Conservation (phyloP, 2,329 filamentous ascomycete genomes). For the Zelopaecilomyces penicillatus region DNA sequence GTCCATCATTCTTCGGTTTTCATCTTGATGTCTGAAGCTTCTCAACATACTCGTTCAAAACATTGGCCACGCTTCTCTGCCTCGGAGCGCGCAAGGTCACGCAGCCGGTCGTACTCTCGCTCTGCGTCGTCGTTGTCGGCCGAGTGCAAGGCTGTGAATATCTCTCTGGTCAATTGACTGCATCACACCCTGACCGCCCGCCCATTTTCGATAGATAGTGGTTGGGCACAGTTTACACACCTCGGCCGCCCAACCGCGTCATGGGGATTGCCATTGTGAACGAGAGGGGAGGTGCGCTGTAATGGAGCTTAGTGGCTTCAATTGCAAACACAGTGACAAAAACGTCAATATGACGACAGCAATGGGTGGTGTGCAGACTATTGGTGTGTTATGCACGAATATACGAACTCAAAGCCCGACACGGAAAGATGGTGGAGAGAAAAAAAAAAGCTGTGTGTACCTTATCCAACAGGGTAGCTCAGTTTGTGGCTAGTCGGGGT, state of each 20-base stretch:
- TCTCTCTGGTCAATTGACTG: slow-evolving; percentile 4
- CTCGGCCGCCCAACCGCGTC: slow-evolving; percentile 31
- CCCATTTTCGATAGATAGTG: neutral
- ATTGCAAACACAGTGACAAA: too few species aligned
- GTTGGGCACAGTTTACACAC: slow-evolving; percentile 20
- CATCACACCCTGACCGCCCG: neutral
- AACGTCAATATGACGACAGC: too few species aligned
- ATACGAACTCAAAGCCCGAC: too few species aligned
- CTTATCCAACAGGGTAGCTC: too few species aligned
- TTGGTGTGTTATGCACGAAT: too few species aligned
- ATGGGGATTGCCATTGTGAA: slow-evolving; percentile 27
- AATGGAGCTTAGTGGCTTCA: slow-evolving; percentile 6
- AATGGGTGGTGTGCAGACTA: too few species aligned
- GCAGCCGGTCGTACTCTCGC: slow-evolving; percentile 85
- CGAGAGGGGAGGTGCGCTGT: too few species aligned
- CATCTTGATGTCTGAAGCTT: too few species aligned
- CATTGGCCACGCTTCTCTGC: slow-evolving; percentile 69
- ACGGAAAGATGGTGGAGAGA: too few species aligned
- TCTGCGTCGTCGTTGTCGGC: slow-evolving; percentile 59
- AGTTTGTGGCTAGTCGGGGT: neutral
- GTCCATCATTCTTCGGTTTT: too few species aligned
- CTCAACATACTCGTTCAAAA: slow-evolving; percentile 56
- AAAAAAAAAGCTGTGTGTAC: too few species aligned
- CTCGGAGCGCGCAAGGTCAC: slow-evolving; percentile 73
- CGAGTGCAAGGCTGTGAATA: slow-evolving; percentile 64